Conservation (phyloP, 495 filamentous ascomycete genomes). For the Aspergillus sclerotioniger region DNA sequence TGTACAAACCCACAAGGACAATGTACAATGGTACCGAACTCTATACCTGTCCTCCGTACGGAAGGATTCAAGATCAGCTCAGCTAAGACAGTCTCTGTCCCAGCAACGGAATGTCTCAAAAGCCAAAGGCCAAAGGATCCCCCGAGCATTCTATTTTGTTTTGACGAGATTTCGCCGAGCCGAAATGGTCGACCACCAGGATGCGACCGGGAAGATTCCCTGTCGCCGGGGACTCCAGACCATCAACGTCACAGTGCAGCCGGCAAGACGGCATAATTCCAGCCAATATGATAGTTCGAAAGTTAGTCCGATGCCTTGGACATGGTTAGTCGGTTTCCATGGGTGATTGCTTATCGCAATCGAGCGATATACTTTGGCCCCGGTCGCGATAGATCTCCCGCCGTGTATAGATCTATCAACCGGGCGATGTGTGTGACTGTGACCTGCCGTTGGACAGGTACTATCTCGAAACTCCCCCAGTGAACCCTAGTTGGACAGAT, state of each 20-base stretch:
- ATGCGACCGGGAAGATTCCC: slow-evolving; percentile 20
- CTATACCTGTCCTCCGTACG: background rate
- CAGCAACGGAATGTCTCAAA: background rate
- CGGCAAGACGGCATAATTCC: no score
- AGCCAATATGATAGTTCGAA: background rate
- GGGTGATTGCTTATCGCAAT: background rate
- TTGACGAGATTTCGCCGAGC: slow-evolving; percentile 1
- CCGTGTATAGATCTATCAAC: background rate
- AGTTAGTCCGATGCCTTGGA: background rate
- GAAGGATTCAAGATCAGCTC: background rate
- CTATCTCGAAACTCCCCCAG: no score
- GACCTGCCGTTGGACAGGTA: no score
- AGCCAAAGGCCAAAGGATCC: background rate
- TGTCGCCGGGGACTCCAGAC: background rate
- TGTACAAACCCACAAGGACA: background rate
- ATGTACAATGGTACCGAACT: background rate
- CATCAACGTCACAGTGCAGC: background rate
- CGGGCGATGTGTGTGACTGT: background rate
- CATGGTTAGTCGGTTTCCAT: background rate
- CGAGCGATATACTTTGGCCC: background rate
- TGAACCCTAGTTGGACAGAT: no score
- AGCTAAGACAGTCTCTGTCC: background rate
- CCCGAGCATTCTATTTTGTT: background rate
- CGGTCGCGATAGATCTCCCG: background rate
- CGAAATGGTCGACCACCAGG: slow-evolving; percentile 4